Evolutionary conservation across 208 protist species (phyloP), one percentile per base, ranked within the genome.

Genomic region (Eutreptiella sp.): DNA sequence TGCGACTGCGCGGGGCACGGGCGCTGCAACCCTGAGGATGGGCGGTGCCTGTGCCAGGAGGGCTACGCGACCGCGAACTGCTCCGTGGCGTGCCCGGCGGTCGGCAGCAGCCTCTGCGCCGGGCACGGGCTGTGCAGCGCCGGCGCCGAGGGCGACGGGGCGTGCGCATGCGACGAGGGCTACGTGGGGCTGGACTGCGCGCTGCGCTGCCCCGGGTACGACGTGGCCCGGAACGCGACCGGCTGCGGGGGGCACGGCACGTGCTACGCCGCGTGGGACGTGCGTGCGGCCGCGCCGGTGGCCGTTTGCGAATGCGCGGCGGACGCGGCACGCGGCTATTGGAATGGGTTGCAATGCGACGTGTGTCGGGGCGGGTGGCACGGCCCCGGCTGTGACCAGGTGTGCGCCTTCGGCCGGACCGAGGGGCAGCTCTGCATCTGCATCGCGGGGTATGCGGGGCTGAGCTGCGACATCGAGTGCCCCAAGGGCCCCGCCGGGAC

Each of bases 221-320:
- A 21, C 31, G 9, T n/a, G 31, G 36, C 14, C 19, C 21, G 7
- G 7, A 26, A 48, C 19, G 11, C 19, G 23, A 14, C n/a, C 27
- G 48, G 48, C 14, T 64, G 58, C 53, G 35, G 9, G n/a, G 50
- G 46, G 16, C 46, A 38, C 11, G 58, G 58, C 7, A 62, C 28
- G 7, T 64, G 58, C 46, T 5, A n/a, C 19, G 19, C 43, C 43
- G 14, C 43, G 9, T 14, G 43, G 21, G 14, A n/a, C n/a, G n/a
- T n/a, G n/a, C n/a, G n/a, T n/a, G n/a, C n/a, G n/a, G n/a, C n/a
- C n/a, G n/a, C n/a, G n/a, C n/a, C n/a, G n/a, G n/a, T n/a, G n/a
- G 9, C 16, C 19, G 14, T 27, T 23, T 67, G 61, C n/a, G 41
- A 9, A n/a, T 68, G 61, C 36, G 4, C 14, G 28, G 5, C 24